These are phyloP conservation scores for Sutorius eximius DNA, from an alignment of 1,284 basidiomycete species.

Conservation along the genomic window DNA sequence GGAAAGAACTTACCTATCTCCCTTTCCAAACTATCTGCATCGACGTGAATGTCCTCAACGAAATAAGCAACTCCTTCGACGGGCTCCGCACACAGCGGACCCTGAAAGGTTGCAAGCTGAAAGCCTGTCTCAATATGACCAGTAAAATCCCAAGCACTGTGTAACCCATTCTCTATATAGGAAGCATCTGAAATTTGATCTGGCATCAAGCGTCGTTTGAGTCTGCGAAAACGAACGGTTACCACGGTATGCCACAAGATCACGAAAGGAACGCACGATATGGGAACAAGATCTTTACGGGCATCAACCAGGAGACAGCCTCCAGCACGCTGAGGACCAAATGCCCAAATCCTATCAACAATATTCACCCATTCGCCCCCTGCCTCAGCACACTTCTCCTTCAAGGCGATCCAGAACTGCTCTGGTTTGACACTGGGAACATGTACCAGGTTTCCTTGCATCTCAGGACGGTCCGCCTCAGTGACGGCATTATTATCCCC, in stretches of 20 bases:
- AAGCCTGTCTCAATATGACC: conserved; percentile 90
- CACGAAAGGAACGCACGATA: conserved; percentile 50
- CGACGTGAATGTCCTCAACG: conserved; percentile 74
- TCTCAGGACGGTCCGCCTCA: conserved; percentile 44
- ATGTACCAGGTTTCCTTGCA: conserved; percentile 57
- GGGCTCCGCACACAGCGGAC: conserved; percentile 94
- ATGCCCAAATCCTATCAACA: conserved; percentile 81
- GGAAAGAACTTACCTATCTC: conserved; percentile 55
- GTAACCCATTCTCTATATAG: conserved; percentile 24
- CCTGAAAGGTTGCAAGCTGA: conserved; percentile 91
- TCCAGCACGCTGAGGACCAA: conserved; percentile 88
- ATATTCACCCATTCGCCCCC: conserved; percentile 84
- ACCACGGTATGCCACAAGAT: conserved; percentile 8
- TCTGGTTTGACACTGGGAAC: conserved; percentile 68
- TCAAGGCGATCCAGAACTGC: conserved; percentile 80
- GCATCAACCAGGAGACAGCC: conserved; percentile 86
- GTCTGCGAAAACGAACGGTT: conserved; percentile 37
- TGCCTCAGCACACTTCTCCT: conserved; percentile 61
- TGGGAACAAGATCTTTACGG: conserved; percentile 43
- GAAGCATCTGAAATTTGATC: conserved; percentile 38
- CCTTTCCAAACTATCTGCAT: conserved; percentile 58
- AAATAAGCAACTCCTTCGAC: conserved; percentile 93
- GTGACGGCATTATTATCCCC: conserved; percentile 37
- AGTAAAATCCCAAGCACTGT: conserved; percentile 64
- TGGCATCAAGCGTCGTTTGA: conserved; percentile 49